Percentiles rank a stretch among this genome's conserved stretches.
Evolutionary conservation across 208 protist species (phyloP).

Genomic region (Novymonas esmeraldas): DNA sequence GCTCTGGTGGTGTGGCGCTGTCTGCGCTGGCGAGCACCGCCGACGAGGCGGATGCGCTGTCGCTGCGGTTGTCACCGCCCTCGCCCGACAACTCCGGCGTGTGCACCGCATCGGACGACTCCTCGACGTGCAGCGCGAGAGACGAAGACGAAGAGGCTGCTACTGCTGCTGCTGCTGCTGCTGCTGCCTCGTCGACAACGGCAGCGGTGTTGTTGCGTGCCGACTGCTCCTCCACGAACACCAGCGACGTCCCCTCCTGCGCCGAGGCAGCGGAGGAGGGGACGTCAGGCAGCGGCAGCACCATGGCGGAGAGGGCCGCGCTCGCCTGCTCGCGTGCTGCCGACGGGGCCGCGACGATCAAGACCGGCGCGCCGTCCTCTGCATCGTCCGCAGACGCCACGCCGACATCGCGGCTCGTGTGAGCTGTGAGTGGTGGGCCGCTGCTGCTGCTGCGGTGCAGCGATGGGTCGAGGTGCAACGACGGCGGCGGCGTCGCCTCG

Average conservation of each 20-base stretch:
- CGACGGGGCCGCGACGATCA: neutral
- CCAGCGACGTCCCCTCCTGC: too few species aligned
- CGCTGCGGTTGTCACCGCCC: too few species aligned
- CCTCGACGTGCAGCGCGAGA: too few species aligned
- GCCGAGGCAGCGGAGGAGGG: neutral
- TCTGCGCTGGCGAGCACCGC: too few species aligned
- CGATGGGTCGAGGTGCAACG: neutral
- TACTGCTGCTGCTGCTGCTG: conserved; percentile 4
- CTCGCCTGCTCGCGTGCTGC: neutral
- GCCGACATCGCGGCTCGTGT: neutral
- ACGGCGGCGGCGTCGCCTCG: conserved; percentile 1
- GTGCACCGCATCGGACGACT: too few species aligned
- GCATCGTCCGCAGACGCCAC: neutral
- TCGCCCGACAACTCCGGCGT: too few species aligned
- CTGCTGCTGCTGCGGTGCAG: neutral
- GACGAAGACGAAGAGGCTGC: too few species aligned
- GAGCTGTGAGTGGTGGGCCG: neutral
- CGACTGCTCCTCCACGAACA: too few species aligned
- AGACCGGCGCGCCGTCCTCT: neutral
- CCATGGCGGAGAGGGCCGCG: neutral
- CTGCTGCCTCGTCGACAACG: conserved; percentile 3
- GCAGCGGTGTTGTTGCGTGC: neutral
- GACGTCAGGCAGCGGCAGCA: neutral
- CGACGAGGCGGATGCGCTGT: too few species aligned
- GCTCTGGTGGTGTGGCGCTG: too few species aligned